phyloP scores from a whole-genome alignment of 2,329 filamentous ascomycete genomes.

The Fusarium burgessii region DNA sequence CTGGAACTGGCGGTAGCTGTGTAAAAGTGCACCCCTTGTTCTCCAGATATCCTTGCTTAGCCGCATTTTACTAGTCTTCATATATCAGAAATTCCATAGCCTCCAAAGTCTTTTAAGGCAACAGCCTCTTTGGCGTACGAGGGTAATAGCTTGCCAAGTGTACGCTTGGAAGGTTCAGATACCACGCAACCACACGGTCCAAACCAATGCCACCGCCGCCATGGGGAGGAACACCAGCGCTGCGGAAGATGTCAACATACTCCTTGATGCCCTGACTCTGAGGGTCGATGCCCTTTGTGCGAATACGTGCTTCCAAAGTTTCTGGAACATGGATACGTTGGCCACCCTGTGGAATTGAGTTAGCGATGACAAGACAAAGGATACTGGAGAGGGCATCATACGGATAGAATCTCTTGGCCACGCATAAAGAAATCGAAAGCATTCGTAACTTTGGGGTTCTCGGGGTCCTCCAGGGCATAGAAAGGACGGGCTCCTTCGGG shows the following conservation, averaged over 20 bases:
- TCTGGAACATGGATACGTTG: constrained; percentile 88
- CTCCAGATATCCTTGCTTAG: neutral
- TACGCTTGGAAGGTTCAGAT: constrained; percentile 68
- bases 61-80: constrained; percentile 16
- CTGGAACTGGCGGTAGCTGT: neutral
- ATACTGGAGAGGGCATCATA: neutral
- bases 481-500: constrained; percentile 89
- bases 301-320: constrained; percentile 82
- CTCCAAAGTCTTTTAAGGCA: constrained; percentile 55
- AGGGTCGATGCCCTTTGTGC: constrained; percentile 84
- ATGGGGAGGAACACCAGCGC: constrained; percentile 88
- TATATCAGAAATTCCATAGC: constrained; percentile 1
- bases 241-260: constrained; percentile 84
- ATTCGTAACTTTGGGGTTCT: constrained; percentile 74
- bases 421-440: constrained; percentile 89
- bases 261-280: constrained; percentile 82
- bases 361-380: neutral
- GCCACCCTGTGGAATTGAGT: constrained; percentile 62
- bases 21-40: neutral
- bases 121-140: constrained; percentile 69
- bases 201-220: constrained; percentile 91
- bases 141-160: constrained; percentile 70
- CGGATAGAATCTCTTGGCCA: constrained; percentile 91
- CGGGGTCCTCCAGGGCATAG: constrained; percentile 83
- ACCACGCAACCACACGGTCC: constrained; percentile 83